Percentiles rank a stretch among this genome's conserved stretches.
These are phyloP conservation scores for Penicillium hordei DNA, from an alignment of 2,329 filamentous ascomycete genomes.

Conservation along the genomic window DNA sequence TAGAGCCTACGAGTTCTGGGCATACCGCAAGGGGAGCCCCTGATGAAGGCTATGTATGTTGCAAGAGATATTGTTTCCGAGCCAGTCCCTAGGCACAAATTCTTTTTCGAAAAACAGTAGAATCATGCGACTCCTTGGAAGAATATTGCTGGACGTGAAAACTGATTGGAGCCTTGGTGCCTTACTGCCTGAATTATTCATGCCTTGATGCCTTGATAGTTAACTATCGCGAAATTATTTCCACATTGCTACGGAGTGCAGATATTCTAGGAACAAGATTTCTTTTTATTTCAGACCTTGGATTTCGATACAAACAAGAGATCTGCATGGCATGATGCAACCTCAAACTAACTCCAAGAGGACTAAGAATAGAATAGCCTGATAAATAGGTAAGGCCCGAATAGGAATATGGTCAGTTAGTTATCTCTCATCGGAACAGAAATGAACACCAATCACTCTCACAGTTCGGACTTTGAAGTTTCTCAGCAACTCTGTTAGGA, in stretches of 20 bases:
- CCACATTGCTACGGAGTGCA: no score
- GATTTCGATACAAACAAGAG: no score
- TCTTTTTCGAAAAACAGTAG: not conserved
- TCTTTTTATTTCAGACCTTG: no score
- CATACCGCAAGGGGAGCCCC: slow-evolving; percentile 1
- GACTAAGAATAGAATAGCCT: not conserved
- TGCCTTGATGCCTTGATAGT: not conserved
- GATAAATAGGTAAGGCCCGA: not conserved
- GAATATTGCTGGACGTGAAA: not conserved
- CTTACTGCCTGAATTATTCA: not conserved
- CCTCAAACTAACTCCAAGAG: not conserved
- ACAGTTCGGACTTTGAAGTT: not conserved
- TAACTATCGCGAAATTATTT: no score
- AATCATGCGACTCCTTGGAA: not conserved
- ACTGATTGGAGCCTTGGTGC: not conserved
- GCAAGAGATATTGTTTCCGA: not conserved
- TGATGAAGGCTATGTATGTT: not conserved
- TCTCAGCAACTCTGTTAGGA: not conserved
- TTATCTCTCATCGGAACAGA: not conserved
- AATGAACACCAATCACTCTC: not conserved
- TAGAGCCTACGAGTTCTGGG: not conserved
- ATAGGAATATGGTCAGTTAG: not conserved
- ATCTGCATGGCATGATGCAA: no score
- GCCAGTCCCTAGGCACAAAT: not conserved
- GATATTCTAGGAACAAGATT: no score